These are phyloP conservation scores for Eucalyptus sideroxylon DNA, from an alignment of 345 rosid species.

Conservation along the genomic window DNA sequence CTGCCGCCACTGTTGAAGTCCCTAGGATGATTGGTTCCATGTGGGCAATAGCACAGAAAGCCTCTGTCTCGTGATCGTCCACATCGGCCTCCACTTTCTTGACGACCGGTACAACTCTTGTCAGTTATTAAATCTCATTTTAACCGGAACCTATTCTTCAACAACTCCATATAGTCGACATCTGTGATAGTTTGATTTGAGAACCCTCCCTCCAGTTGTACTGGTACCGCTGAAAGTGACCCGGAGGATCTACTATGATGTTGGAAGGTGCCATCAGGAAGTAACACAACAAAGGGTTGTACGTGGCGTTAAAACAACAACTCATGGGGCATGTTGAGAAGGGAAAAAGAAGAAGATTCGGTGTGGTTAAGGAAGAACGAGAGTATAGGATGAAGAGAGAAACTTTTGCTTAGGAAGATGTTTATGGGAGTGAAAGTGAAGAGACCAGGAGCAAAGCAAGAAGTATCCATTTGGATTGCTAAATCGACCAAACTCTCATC, in stretches of 20 bases:
- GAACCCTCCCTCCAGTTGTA: background rate
- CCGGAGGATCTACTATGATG: background rate
- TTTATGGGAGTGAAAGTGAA: background rate
- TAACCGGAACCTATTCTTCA: background rate
- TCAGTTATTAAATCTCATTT: no score
- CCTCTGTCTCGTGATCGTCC: background rate
- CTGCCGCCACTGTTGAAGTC: background rate
- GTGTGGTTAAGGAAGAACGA: background rate
- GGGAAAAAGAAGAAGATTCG: background rate
- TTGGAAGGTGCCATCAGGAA: background rate
- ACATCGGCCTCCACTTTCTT: background rate
- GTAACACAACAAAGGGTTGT: background rate
- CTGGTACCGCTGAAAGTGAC: background rate
- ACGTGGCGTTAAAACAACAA: rapidly evolving
- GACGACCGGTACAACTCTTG: background rate
- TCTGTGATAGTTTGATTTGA: background rate
- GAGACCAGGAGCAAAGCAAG: background rate
- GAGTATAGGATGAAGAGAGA: background rate
- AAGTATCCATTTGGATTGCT: background rate
- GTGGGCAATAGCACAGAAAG: background rate
- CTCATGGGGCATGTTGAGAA: background rate
- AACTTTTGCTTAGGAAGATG: background rate
- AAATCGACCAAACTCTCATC: background rate
- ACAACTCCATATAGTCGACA: background rate
- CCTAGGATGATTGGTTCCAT: background rate